Evolutionary conservation across 805 yeast species (phyloP), one percentile per base, ranked within the genome.

Genomic region (Metschnikowia dekortorum): DNA sequence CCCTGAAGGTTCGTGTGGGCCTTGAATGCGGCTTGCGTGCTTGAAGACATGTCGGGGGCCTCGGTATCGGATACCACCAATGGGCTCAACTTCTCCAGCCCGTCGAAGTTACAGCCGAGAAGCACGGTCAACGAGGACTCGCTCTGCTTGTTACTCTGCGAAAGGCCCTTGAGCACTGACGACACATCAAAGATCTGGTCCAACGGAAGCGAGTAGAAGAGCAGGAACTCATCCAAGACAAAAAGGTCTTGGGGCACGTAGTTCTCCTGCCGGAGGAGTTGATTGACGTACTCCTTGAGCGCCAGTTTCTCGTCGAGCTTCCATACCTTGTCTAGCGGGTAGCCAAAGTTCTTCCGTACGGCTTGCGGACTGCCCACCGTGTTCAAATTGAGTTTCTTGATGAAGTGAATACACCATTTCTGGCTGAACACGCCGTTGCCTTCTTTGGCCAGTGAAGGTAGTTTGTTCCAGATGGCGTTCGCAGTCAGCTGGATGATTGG

Each of bases 401-500:
- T 59, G 63, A 79, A 72, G 62, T 76, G 63, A 63, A 67, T 69
- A 56, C 83, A 76, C 88, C 88, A 83, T 54, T 82, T 81, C 53
- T 80, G 81, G 39, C 78, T 76, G 58, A 83, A 83, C n/a, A 81
- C 74, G 5, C 87, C 87, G 53, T 76, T 80, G 0, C 87, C 87
- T 52, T 81, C 85, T 56, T 80, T 78, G 50, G 73, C 72, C 18
- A 70, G 67, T 0, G 72, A 64, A 0, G 87, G 85, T 4, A 83
- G 66, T 46, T 80, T 69, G 45, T 78, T 80, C 88, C 88, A 83
- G 31, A 83, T 78, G 7, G 82, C 76, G 40, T 76, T 73, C 3
- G 88, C 86, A 2, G 87, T 80, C 61, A 78, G 79, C 56, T 81
- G 84, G 36, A 83, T 72, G 14, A 82, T 80, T 0, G 86, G 85